Percentiles rank a stretch among this genome's conserved stretches.
phyloP scores from a whole-genome alignment of 164 flowering plant genomes.

The Platanus orientalis region DNA sequence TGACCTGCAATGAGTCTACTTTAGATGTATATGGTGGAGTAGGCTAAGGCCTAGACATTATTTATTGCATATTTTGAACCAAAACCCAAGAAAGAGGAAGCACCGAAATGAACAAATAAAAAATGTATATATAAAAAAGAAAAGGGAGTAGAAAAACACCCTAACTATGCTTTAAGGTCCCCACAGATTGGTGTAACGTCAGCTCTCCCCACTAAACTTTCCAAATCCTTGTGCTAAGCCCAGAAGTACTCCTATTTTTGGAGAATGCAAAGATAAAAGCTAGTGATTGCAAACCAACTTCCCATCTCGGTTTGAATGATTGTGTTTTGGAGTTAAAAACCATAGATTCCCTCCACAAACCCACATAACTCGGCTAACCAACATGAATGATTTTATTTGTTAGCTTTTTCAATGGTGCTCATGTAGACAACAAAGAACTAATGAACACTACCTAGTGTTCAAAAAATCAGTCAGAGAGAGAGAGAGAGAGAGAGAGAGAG shows the following conservation, averaged over 20 bases:
- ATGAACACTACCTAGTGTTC: too few species aligned
- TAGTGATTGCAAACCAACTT: constrained; percentile 16
- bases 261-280: constrained; percentile 11
- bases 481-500: too few species aligned
- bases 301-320: constrained; percentile 16
- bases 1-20: constrained; percentile 28
- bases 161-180: not conserved
- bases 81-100: constrained; percentile 20
- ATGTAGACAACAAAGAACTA: too few species aligned
- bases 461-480: too few species aligned
- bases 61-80: constrained; percentile 31
- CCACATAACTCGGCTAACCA: constrained; percentile 14
- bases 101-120: not conserved
- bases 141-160: too few species aligned
- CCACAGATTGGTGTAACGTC: constrained; percentile 19
- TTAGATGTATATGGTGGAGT: constrained; percentile 18
- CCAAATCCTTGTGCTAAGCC: constrained; percentile 17
- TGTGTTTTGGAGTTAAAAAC: constrained; percentile 16
- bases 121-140: too few species aligned
- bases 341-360: constrained; percentile 4
- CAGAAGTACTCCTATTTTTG: too few species aligned
- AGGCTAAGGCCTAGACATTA: constrained; percentile 19
- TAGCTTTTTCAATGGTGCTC: constrained; percentile 13
- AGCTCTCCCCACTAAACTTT: constrained; percentile 6
- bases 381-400: constrained; percentile 8